phyloP scores from a whole-genome alignment of 495 filamentous ascomycete species.

The Aspergillus leporis region DNA sequence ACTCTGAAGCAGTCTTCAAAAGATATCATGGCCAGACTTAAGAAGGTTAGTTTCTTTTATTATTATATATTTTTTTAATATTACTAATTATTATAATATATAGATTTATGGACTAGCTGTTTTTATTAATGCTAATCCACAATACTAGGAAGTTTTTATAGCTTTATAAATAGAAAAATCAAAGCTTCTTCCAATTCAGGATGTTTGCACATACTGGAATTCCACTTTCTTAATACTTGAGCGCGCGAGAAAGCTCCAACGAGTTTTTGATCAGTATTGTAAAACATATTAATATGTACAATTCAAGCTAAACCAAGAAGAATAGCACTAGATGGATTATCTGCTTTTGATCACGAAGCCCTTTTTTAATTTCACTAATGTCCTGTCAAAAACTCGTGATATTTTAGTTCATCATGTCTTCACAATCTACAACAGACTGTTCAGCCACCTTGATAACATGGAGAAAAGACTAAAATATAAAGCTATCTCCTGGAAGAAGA shows the following conservation, averaged over 20 bases:
- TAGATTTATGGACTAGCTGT: conserved; percentile 18
- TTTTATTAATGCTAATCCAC: conserved; percentile 20
- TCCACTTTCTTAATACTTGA: too few species aligned
- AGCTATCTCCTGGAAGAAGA: too few species aligned
- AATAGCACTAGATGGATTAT: conserved; percentile 27
- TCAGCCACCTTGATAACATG: too few species aligned
- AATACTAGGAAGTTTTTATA: conserved; percentile 14
- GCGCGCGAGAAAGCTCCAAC: conserved; percentile 16
- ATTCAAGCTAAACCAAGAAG: conserved; percentile 11
- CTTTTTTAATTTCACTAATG: conserved; percentile 18
- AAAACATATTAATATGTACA: conserved; percentile 11
- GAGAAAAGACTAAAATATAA: too few species aligned
- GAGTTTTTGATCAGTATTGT: conserved; percentile 16
- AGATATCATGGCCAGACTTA: conserved; percentile 15
- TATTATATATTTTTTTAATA: neutral
- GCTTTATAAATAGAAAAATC: conserved; percentile 9
- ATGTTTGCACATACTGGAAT: conserved; percentile 21
- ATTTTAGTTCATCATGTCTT: conserved; percentile 19
- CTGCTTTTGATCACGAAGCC: conserved; percentile 11
- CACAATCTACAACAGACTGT: too few species aligned
- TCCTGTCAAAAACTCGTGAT: conserved; percentile 18
- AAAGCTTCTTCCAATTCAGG: conserved; percentile 25
- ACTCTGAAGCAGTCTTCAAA: conserved; percentile 6
- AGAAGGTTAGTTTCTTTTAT: conserved; percentile 14
- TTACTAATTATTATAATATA: conserved; percentile 6